Conservation (phyloP, 2,329 filamentous ascomycete species). For the Parastagonospora avenae region DNA sequence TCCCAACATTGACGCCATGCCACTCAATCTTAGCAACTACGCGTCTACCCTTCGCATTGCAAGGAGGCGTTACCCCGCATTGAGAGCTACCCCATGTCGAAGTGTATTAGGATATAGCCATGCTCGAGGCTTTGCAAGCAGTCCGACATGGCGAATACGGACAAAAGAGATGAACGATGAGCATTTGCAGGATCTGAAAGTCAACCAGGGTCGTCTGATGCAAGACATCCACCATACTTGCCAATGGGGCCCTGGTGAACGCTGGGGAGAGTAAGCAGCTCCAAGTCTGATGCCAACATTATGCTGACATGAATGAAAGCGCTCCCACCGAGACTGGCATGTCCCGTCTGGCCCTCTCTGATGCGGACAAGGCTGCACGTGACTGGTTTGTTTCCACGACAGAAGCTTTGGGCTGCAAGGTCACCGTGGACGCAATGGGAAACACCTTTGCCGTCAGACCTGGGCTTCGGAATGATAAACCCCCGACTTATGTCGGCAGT, state of each 20-base stretch:
- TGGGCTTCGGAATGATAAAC: conserved; percentile 61
- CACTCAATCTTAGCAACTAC: conserved; percentile 13
- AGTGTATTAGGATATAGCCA: conserved; percentile 7
- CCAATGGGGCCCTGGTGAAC: conserved; percentile 68
- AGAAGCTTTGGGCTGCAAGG: conserved; percentile 66
- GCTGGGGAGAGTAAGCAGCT: conserved; percentile 65
- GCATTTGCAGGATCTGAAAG: conserved; percentile 59
- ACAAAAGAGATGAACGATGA: conserved; percentile 57
- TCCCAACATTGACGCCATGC: conserved; percentile 15
- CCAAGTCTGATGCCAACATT: not conserved
- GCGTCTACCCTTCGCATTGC: conserved; percentile 23
- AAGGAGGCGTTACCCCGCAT: conserved; percentile 26
- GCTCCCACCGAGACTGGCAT: conserved; percentile 71
- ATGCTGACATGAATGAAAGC: conserved; percentile 41
- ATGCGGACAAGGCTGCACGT: conserved; percentile 72
- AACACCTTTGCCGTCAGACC: conserved; percentile 78
- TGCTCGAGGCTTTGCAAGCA: conserved; percentile 35
- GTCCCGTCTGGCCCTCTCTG: conserved; percentile 73
- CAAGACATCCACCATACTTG: conserved; percentile 68
- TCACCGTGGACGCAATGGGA: conserved; percentile 75
- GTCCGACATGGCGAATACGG: conserved; percentile 43
- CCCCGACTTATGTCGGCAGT: conserved; percentile 71
- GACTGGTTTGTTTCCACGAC: conserved; percentile 76
- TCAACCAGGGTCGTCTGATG: conserved; percentile 66
- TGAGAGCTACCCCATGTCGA: conserved; percentile 9